Evolutionary conservation across 1,284 basidiomycete genomes (phyloP), one percentile per base, ranked within the genome.

Genomic region (Trametes polyzona): DNA sequence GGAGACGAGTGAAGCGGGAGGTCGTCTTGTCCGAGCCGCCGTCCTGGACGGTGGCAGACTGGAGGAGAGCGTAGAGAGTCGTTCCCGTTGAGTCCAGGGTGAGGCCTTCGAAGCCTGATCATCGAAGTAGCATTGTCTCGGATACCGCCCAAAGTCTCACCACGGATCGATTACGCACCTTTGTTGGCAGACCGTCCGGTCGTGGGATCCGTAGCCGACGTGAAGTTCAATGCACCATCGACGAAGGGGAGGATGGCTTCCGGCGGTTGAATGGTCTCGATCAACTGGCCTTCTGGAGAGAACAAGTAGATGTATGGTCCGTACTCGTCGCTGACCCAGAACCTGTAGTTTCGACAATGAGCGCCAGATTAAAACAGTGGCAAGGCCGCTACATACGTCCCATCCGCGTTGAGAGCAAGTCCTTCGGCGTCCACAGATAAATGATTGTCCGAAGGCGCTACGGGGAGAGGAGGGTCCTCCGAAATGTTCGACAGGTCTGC

Each of bases 261-360:
- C 0, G 85, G 87, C 0, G 87, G 86, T 62, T 83, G 76, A 51
- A 89, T 85, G 2, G 81, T 79, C 58, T 83, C 77, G 36, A 87
- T 69, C 6, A 90, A 72, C 2, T 75, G 63, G 3, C 83, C 84
- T 11, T 66, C 67, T 1, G 72, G 67, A 1, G 76, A 73, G 71
- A 81, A 83, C 24, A 74, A 76, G 69, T 88, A 87, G 66, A 90
- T 82, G 66, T 87, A 87, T 4, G 88, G 85, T 0, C 86, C 87
- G 67, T 89, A 90, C 71, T 90, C 84, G 63, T 89, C 87, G 55
- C 82, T 83, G 23, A 82, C 73, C 82, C 83, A 88, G 67, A 78
- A 83, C 1, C 82, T 83, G 47, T 32, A 52, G 36, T 29, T 46
- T 47, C 49, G 46, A 46, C 29, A 35, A 61, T 10, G 27, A 32